Evolutionary conservation across 2,329 filamentous ascomycete species (phyloP).

Genomic region (Ilyonectria destructans): DNA sequence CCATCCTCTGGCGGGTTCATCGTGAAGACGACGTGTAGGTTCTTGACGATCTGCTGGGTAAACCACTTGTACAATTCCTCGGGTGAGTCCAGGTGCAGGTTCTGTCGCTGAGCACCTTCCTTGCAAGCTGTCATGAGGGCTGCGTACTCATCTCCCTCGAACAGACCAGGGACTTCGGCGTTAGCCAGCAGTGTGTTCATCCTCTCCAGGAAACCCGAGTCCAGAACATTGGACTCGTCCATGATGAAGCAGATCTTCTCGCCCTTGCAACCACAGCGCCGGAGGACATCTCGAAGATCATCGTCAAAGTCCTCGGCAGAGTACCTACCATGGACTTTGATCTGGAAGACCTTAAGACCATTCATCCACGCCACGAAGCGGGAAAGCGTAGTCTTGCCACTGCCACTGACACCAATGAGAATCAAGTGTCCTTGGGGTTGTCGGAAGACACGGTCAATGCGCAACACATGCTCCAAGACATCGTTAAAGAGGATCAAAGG

Average conservation of each 20-base stretch:
- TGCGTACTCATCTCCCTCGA: slow-evolving; percentile 98
- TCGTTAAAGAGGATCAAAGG: slow-evolving; percentile 99
- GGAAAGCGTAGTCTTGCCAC: slow-evolving; percentile 97
- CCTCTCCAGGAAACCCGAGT: slow-evolving; percentile 97
- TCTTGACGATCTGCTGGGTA: slow-evolving; percentile 98
- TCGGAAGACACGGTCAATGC: slow-evolving; percentile 98
- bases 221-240: slow-evolving; percentile 98
- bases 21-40: slow-evolving; percentile 98
- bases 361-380: slow-evolving; percentile 99
- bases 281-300: slow-evolving; percentile 92
- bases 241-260: slow-evolving; percentile 99
- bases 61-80: slow-evolving; percentile 99
- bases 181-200: slow-evolving; percentile 99
- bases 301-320: slow-evolving; percentile 99
- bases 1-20: slow-evolving; percentile 99
- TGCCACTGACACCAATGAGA: slow-evolving; percentile 97
- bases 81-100: slow-evolving; percentile 93
- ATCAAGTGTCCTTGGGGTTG: slow-evolving; percentile 99
- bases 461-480: slow-evolving; percentile 96
- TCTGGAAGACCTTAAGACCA: slow-evolving; percentile 98
- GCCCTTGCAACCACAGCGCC: slow-evolving; percentile 95
- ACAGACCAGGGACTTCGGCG: slow-evolving; percentile 98
- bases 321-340: slow-evolving; percentile 99
- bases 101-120: slow-evolving; percentile 96
- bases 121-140: slow-evolving; percentile 99